Conservation (phyloP, 2,329 filamentous ascomycete species). For the Hypomyces rosellus region DNA sequence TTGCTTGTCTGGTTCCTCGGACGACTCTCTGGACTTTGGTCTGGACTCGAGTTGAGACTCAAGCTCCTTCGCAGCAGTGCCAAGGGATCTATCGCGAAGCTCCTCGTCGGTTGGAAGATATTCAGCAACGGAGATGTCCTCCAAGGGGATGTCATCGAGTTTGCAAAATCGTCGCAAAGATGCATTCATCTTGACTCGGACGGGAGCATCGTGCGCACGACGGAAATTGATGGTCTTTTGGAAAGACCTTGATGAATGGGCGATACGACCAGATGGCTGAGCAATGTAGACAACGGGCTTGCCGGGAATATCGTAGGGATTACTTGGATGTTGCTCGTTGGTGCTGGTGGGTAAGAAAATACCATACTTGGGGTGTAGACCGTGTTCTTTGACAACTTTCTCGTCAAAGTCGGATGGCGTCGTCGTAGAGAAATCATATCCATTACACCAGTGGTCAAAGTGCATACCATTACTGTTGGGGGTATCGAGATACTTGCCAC, state of each 20-base stretch:
- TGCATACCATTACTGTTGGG: conserved; percentile 50
- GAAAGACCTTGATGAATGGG: conserved; percentile 43
- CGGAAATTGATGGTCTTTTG: conserved; percentile 29
- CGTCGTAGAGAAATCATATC: conserved; percentile 46
- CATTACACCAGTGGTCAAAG: conserved; percentile 47
- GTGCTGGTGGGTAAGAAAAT: conserved; percentile 43
- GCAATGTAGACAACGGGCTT: conserved; percentile 45
- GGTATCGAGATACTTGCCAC: conserved; percentile 47
- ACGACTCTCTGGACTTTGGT: conserved; percentile 21
- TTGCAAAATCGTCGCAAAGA: conserved; percentile 34
- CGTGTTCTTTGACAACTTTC: conserved; percentile 41
- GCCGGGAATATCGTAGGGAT: conserved; percentile 36
- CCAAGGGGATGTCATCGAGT: conserved; percentile 23
- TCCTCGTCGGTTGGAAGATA: conserved; percentile 28
- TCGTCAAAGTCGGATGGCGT: conserved; percentile 46
- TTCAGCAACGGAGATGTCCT: conserved; percentile 28
- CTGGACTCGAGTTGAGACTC: conserved; percentile 24
- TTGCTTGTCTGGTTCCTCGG: conserved; percentile 18
- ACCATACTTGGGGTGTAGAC: conserved; percentile 48
- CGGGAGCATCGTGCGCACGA: conserved; percentile 27
- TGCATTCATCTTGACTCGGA: conserved; percentile 28
- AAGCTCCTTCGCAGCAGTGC: conserved; percentile 29
- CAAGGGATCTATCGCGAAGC: conserved; percentile 29
- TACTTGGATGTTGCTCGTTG: conserved; percentile 38
- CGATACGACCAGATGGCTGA: conserved; percentile 38